phyloP scores from a whole-genome alignment of 352 stramenopile genomes.

The Pseudoperonospora humuli region DNA sequence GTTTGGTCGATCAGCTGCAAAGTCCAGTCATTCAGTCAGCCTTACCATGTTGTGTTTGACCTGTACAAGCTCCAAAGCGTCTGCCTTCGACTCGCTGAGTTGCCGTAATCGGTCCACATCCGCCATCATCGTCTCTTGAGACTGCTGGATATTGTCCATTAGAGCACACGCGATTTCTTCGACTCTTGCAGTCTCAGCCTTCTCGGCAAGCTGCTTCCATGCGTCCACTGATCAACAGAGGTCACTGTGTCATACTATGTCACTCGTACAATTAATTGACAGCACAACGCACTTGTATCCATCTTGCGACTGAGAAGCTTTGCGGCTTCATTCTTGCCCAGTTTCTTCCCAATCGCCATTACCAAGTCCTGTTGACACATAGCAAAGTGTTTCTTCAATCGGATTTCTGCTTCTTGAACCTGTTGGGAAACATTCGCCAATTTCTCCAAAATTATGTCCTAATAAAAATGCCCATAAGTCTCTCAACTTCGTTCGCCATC shows the following conservation, averaged over 20 bases:
- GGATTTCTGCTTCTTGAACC: conserved; percentile 13
- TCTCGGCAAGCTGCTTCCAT: conserved; percentile 33
- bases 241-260: not conserved
- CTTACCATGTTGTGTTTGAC: conserved; percentile 40
- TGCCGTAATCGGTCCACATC: conserved; percentile 21
- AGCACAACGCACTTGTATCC: conserved; percentile 26
- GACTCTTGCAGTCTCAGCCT: conserved; percentile 22
- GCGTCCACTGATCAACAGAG: conserved; percentile 22
- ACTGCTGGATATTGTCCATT: conserved; percentile 19
- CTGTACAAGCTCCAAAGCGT: conserved; percentile 24
- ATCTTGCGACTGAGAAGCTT: conserved; percentile 38
- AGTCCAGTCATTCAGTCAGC: too few relatives aligned
- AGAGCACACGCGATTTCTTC: conserved; percentile 25
- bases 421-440: conserved; percentile 4
- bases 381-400: conserved; percentile 15
- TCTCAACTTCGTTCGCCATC: too few relatives aligned
- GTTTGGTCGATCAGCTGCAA: too few relatives aligned
- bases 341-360: conserved; percentile 12
- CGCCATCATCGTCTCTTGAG: conserved; percentile 18
- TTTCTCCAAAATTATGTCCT: conserved; percentile 9
- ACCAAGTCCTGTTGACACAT: conserved; percentile 19
- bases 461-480: too few relatives aligned
- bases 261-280: not conserved
- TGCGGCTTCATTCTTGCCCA: conserved; percentile 20
- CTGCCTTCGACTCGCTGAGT: conserved; percentile 11